Percentiles rank a stretch among this genome's conserved stretches.
Evolutionary conservation across 2,329 filamentous ascomycete species (phyloP).

Genomic region (Pezizomycotina sp.): DNA sequence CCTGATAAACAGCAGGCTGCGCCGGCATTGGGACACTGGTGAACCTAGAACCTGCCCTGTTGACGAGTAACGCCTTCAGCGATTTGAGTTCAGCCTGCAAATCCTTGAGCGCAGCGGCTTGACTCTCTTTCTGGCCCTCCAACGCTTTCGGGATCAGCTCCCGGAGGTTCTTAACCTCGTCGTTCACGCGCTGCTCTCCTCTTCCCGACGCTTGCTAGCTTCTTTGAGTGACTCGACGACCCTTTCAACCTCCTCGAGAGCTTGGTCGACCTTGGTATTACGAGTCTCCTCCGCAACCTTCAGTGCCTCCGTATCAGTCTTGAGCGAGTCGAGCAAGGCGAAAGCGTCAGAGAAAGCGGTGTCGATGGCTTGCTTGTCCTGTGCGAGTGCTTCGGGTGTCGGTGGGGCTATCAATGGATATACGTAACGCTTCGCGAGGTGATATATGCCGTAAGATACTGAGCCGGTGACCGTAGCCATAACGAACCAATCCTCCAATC

Average conservation of each 20-base stretch:
- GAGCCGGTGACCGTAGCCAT: conserved; percentile 92
- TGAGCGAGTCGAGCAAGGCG: conserved; percentile 73
- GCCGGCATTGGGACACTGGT: conserved; percentile 27
- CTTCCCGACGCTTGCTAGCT: conserved; percentile 63
- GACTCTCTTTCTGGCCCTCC: conserved; percentile 68
- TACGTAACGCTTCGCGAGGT: conserved; percentile 83
- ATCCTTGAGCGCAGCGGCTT: conserved; percentile 66
- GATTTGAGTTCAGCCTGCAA: conserved; percentile 78
- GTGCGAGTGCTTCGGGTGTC: conserved; percentile 79
- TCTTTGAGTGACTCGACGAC: conserved; percentile 70
- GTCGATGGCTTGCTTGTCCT: conserved; percentile 85
- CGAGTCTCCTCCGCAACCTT: conserved; percentile 75
- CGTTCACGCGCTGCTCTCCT: conserved; percentile 70
- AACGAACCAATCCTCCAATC: conserved; percentile 99
- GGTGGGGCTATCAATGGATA: conserved; percentile 81
- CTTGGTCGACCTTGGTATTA: conserved; percentile 65
- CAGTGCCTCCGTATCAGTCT: conserved; percentile 72
- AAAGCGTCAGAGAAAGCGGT: conserved; percentile 89
- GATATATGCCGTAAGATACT: conserved; percentile 75
- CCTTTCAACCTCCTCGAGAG: conserved; percentile 67
- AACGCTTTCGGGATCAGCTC: conserved; percentile 78
- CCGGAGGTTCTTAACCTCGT: conserved; percentile 69
- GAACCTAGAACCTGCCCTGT: conserved; percentile 36
- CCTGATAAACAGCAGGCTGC: no score
- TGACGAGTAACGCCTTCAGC: conserved; percentile 68